Conservation (phyloP, 192 early-diverging fungal species). For the Podila clonocystis region DNA sequence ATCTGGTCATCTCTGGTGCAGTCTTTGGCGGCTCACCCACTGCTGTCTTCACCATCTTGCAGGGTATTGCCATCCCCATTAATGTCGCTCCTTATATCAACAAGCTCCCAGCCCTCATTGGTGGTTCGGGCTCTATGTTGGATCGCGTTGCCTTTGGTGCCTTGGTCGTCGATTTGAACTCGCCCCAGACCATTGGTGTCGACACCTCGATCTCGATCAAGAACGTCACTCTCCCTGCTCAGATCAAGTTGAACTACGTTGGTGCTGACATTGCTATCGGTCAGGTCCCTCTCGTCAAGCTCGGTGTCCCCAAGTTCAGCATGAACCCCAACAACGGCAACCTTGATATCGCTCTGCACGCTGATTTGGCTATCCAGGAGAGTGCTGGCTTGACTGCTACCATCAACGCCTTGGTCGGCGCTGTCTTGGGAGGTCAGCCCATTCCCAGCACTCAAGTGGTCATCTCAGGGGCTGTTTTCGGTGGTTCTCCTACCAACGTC, state of each 20-base stretch:
- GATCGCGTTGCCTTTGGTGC: slow-evolving; percentile 10
- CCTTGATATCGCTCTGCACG: slow-evolving; percentile 7
- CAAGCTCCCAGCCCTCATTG: slow-evolving; percentile 15
- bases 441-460: neutral
- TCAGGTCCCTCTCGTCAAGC: slow-evolving; percentile 6
- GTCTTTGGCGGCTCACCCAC: slow-evolving; percentile 21
- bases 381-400: slow-evolving; percentile 12
- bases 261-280: slow-evolving; percentile 16
- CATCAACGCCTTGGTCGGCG: slow-evolving; percentile 9
- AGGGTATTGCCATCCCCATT: slow-evolving; percentile 12
- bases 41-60: slow-evolving; percentile 19
- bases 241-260: slow-evolving; percentile 28
- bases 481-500: slow-evolving; percentile 11
- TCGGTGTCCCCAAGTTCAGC: slow-evolving; percentile 13
- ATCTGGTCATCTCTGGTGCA: slow-evolving; percentile 19
- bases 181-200: slow-evolving; percentile 19
- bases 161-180: slow-evolving; percentile 23
- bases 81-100: slow-evolving; percentile 21
- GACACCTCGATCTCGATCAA: slow-evolving; percentile 16
- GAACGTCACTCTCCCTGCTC: slow-evolving; percentile 23
- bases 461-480: slow-evolving; percentile 17
- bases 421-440: slow-evolving; percentile 12
- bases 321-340: slow-evolving; percentile 25
- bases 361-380: slow-evolving; percentile 8
- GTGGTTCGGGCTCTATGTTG: slow-evolving; percentile 2